Base-by-base conservation (phyloP, 768 basidiomycete species). In the Scleroderma citrinum region DNA sequence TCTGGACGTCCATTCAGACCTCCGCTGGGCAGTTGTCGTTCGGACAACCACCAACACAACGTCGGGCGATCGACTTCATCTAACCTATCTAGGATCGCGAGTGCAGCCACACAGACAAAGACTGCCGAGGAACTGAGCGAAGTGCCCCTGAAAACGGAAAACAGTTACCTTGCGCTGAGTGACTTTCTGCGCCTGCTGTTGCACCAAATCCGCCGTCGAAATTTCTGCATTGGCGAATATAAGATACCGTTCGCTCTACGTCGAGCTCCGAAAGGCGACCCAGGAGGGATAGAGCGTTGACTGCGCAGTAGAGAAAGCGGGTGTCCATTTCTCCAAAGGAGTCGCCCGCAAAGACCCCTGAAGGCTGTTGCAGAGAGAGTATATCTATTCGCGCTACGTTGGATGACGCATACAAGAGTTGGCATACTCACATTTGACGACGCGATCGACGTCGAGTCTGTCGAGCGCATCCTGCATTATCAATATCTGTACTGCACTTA, bases 1-100 rank as follows among this genome's bases (percentile, higher is more conserved):
- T 99, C 92, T 10, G 96, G 96, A n/a, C 96, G 76, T 0, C 95
- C 96, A 56, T 98, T 98, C 51, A 99, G 71, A 0, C 96, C 96
- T 7, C 96, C 96, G 58, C 80, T 92, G 0, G 93, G 87, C 12
- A 96, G 73, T 63, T 99, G 96, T 7, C 96, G 76, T 61, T 98
- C 96, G 6, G 88, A 79, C 3, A 99, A 69, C 96, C 96, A 98
- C 86, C 91, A 94, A 2, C 75, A 86, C 1, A 97, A 70, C 24
- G 81, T 87, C n/a, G 88, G 78, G 2, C 71, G 62, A 59, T 97
- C 92, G 3, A 95, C 76, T 26, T 76, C 75, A 57, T 96, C 88
- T 13, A 97, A 69, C 41, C 83, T 68, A 64, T 91, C 88, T 13
- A 97, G 75, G 29, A 99, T 92, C 6, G 93, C 85, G 10, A 98